A percentile compares a stretch with the other conserved stretches of the same genome.
These are phyloP conservation scores for Pelomyxa schiedti DNA, from an alignment of 78 protist species.

Conservation along the genomic window DNA sequence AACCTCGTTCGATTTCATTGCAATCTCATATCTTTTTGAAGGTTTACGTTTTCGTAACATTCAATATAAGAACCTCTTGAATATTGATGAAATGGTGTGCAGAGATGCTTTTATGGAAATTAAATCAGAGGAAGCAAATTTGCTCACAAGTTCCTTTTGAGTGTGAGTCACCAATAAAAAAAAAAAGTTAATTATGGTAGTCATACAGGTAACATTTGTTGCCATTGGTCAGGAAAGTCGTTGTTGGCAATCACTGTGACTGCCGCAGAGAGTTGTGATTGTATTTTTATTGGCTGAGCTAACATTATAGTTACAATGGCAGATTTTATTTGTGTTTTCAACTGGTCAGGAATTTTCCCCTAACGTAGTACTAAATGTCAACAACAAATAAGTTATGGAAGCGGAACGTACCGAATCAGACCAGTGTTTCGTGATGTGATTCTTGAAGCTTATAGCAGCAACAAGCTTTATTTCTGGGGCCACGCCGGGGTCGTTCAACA, in stretches of 20 bases:
- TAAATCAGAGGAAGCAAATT: neutral
- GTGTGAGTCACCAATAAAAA: neutral
- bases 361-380: neutral
- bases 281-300: neutral
- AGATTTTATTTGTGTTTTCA: conserved; percentile 10
- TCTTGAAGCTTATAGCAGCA: conserved; percentile 23
- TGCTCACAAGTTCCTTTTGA: neutral
- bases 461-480: neutral
- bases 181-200: neutral
- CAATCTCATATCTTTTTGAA: conserved; percentile 8
- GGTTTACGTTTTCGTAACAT: neutral
- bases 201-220: conserved; percentile 11
- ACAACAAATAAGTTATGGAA: neutral
- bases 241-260: conserved; percentile 10
- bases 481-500: neutral
- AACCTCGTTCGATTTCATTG: neutral
- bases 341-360: conserved; percentile 8
- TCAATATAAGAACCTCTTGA: neutral
- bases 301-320: conserved; percentile 11
- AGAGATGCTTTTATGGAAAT: neutral
- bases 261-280: conserved; percentile 21
- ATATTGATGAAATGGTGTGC: conserved; percentile 1
- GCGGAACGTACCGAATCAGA: neutral
- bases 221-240: conserved; percentile 61
- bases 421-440: conserved; percentile 24